Conservation (phyloP, 2,329 filamentous ascomycete genomes). For the Teratosphaeria viscida region DNA sequence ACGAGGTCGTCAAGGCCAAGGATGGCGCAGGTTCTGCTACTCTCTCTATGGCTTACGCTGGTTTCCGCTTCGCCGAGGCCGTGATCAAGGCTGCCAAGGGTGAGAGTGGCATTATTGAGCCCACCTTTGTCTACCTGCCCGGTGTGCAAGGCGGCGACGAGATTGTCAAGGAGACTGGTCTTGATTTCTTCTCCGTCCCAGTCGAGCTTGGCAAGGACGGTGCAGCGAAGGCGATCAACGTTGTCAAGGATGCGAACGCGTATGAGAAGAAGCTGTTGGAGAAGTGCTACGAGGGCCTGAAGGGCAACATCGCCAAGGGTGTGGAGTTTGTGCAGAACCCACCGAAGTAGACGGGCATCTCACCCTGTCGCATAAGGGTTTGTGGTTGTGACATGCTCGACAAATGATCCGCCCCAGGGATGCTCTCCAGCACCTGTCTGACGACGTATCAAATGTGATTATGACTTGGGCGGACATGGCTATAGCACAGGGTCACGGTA, state of each 20-base stretch:
- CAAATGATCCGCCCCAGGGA: neutral
- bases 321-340: slow-evolving; percentile 79
- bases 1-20: slow-evolving; percentile 94
- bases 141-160: slow-evolving; percentile 80
- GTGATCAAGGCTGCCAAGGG: slow-evolving; percentile 80
- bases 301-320: slow-evolving; percentile 91
- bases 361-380: neutral
- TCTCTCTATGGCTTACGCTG: slow-evolving; percentile 90
- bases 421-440: neutral
- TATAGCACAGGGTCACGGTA: neutral
- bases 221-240: slow-evolving; percentile 74
- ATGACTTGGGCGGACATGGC: neutral
- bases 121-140: slow-evolving; percentile 89
- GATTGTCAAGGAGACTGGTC: slow-evolving; percentile 70
- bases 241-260: slow-evolving; percentile 65
- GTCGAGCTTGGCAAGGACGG: slow-evolving; percentile 79
- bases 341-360: slow-evolving; percentile 52
- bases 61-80: slow-evolving; percentile 92
- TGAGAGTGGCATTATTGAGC: slow-evolving; percentile 86
- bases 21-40: slow-evolving; percentile 83
- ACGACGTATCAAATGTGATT: neutral
- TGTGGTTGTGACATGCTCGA: neutral
- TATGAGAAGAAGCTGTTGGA: slow-evolving; percentile 83
- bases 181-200: slow-evolving; percentile 91
- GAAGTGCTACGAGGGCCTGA: slow-evolving; percentile 64